Percentiles rank a stretch among this genome's conserved stretches.
Evolutionary conservation across 164 flowering plant genomes (phyloP).

Genomic region (Tetrastigma voinierianum): DNA sequence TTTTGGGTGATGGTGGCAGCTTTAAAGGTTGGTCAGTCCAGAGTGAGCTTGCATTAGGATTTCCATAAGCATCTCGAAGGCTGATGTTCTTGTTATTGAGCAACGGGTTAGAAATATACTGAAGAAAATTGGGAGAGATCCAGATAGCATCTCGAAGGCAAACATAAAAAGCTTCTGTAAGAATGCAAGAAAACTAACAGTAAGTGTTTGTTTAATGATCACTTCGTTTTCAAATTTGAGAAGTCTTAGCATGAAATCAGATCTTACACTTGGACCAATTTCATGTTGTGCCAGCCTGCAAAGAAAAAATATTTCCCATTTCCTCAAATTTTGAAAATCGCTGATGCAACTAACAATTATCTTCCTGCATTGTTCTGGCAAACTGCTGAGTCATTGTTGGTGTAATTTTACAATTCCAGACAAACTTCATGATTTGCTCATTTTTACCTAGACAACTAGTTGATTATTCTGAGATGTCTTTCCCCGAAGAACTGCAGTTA

Average conservation of each 20-base stretch:
- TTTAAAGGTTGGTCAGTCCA: constrained; percentile 61
- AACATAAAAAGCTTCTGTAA: constrained; percentile 76
- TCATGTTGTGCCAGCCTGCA: too few relatives aligned
- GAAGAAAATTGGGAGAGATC: constrained; percentile 82
- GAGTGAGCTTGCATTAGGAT: neutral
- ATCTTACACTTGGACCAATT: too few relatives aligned
- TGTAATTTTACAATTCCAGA: neutral
- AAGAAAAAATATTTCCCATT: too few relatives aligned
- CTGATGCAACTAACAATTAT: neutral
- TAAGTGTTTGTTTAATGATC: constrained; percentile 27
- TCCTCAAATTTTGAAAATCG: too few relatives aligned
- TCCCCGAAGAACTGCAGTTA: neutral
- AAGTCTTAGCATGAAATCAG: too few relatives aligned
- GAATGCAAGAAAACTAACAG: constrained; percentile 88
- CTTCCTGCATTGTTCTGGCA: neutral
- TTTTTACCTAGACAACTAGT: neutral
- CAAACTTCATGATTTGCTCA: neutral
- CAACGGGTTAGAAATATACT: constrained; percentile 59
- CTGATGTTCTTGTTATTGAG: constrained; percentile 73
- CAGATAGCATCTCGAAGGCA: constrained; percentile 61
- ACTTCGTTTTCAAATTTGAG: too few relatives aligned
- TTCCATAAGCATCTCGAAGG: constrained; percentile 23
- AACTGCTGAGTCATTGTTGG: neutral
- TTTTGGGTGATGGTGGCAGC: constrained; percentile 99
- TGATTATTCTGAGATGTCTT: neutral